Conservation (phyloP, 2,329 filamentous ascomycete genomes). For the Ilyonectria sp. region DNA sequence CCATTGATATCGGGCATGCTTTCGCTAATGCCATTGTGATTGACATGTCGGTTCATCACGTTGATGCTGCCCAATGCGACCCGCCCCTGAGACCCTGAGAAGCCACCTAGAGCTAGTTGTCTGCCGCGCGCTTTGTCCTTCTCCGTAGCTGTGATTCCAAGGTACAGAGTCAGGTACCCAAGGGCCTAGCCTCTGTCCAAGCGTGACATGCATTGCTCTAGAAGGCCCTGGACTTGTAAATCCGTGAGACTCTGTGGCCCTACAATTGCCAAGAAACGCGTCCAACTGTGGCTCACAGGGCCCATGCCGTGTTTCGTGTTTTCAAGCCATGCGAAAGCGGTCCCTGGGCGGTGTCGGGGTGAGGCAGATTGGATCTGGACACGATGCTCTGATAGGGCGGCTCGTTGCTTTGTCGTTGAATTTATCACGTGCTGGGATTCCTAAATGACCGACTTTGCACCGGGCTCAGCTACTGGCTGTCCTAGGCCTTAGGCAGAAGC, state of each 20-base stretch:
- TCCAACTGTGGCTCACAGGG: slow-evolving; percentile 7
- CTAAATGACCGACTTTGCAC: slow-evolving; percentile 6
- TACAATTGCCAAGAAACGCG: slow-evolving; percentile 13
- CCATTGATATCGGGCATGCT: neutral
- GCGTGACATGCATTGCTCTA: neutral
- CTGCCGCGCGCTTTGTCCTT: neutral
- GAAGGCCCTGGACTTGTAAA: neutral
- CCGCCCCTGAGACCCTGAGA: neutral
- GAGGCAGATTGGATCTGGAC: slow-evolving; percentile 1
- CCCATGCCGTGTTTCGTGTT: slow-evolving; percentile 8
- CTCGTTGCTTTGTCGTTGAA: neutral
- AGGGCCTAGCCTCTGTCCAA: neutral
- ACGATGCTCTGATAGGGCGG: slow-evolving; percentile 1
- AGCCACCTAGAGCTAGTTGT: neutral
- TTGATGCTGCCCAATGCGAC: neutral
- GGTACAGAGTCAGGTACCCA: neutral
- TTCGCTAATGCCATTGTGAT: neutral
- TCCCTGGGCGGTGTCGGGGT: neutral
- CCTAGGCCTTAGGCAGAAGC: slow-evolving; percentile 20
- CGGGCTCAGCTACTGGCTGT: neutral
- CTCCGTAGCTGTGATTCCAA: neutral
- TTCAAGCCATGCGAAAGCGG: slow-evolving; percentile 5
- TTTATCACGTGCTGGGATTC: slow-evolving; percentile 1
- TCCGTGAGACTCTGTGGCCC: neutral
- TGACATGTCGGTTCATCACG: neutral